A percentile compares a stretch with the other conserved stretches of the same genome.
phyloP scores from a whole-genome alignment of 306 rosid genomes.

The Dalbergia oliveri region DNA sequence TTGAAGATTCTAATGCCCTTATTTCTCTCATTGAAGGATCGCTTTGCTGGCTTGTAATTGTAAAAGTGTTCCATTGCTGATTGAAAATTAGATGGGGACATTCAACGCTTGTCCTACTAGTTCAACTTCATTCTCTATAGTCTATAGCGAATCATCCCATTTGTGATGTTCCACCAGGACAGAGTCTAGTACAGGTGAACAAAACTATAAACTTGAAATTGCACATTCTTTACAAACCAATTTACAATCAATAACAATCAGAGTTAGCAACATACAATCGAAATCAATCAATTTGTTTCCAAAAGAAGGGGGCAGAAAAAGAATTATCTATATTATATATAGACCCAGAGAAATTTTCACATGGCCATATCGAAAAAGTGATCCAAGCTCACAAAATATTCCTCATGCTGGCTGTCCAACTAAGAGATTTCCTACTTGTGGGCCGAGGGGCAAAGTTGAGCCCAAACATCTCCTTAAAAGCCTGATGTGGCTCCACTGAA shows the following conservation, averaged over 20 bases:
- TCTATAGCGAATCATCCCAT: neutral
- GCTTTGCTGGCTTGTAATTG: no score
- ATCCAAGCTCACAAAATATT: slow-evolving; percentile 57
- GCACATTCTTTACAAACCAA: slow-evolving; percentile 49
- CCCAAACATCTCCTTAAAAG: slow-evolving; percentile 98
- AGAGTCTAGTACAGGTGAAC: slow-evolving; percentile 25
- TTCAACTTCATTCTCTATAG: no score
- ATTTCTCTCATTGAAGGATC: no score
- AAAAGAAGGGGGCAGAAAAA: neutral
- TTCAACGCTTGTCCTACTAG: no score
- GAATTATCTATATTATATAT: slow-evolving; percentile 44
- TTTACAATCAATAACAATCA: slow-evolving; percentile 56
- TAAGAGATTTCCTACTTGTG: slow-evolving; percentile 58
- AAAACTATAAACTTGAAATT: slow-evolving; percentile 34
- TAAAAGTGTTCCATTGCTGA: no score
- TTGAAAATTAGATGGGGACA: no score
- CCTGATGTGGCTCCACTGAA: slow-evolving; percentile 75
- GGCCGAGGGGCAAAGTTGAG: slow-evolving; percentile 85
- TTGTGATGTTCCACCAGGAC: slow-evolving; percentile 6
- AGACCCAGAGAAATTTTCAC: slow-evolving; percentile 33
- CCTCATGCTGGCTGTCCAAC: slow-evolving; percentile 62
- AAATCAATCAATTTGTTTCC: slow-evolving; percentile 17
- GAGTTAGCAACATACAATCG: slow-evolving; percentile 39
- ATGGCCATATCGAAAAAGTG: slow-evolving; percentile 33
- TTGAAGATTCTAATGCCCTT: no score